Conservation (phyloP, 2,329 filamentous ascomycete species). For the Colletotrichum theobromicola region DNA sequence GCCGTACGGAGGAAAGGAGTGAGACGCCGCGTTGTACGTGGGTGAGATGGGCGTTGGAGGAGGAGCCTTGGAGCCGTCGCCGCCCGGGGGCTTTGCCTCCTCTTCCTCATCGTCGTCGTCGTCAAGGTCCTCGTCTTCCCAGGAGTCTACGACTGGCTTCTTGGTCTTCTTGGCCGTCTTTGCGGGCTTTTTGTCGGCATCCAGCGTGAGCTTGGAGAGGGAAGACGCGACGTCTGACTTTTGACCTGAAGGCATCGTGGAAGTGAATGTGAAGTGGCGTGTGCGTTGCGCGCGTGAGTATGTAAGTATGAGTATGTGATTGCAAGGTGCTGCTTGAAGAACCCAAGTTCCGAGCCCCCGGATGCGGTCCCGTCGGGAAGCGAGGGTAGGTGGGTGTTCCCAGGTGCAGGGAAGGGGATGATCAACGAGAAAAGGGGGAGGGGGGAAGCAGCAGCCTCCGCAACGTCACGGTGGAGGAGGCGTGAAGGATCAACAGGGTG, state of each 20-base stretch:
- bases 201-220: slow-evolving; percentile 36
- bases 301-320: not conserved
- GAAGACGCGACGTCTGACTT: slow-evolving; percentile 31
- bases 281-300: not conserved
- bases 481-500: slow-evolving; percentile 5
- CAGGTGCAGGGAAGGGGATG: not conserved
- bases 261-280: not conserved
- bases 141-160: slow-evolving; percentile 45
- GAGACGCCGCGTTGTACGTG: slow-evolving; percentile 33
- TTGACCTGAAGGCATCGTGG: slow-evolving; percentile 23
- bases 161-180: slow-evolving; percentile 31
- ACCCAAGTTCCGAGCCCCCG: not conserved
- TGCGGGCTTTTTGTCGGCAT: slow-evolving; percentile 23
- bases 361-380: slow-evolving; percentile 9
- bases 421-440: not conserved
- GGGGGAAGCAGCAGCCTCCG: not conserved
- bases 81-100: slow-evolving; percentile 26
- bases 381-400: slow-evolving; percentile 2
- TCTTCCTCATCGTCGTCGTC: slow-evolving; percentile 29
- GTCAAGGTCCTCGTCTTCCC: slow-evolving; percentile 58
- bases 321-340: not conserved
- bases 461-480: not conserved
- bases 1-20: slow-evolving; percentile 26
- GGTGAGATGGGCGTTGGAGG: slow-evolving; percentile 72
- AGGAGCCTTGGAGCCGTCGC: slow-evolving; percentile 52